A percentile compares a stretch with the other conserved stretches of the same genome.
These are phyloP conservation scores for Plasmopara viticola DNA, from an alignment of 352 stramenopile species.

Conservation along the genomic window DNA sequence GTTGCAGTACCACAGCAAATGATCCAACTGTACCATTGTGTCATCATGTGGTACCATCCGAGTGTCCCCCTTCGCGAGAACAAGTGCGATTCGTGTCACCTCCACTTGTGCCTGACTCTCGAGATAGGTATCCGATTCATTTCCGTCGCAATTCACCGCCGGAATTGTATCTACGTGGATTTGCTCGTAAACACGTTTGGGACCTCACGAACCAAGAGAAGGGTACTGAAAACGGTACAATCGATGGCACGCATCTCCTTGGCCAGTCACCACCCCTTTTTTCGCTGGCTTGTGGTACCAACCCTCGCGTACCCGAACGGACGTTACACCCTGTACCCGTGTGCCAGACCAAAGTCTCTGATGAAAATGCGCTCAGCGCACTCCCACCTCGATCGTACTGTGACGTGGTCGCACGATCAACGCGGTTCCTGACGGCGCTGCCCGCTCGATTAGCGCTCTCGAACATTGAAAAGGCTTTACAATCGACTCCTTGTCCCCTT, in stretches of 20 bases:
- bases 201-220: slow-evolving; percentile 19
- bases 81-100: slow-evolving; percentile 43
- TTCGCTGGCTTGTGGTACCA: slow-evolving; percentile 9
- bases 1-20: neutral
- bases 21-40: neutral
- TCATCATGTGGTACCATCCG: slow-evolving; percentile 4
- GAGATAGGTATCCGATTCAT: slow-evolving; percentile 23
- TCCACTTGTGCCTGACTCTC: slow-evolving; percentile 41
- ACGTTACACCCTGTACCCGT: slow-evolving; percentile 1
- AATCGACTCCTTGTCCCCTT: slow-evolving; percentile 31
- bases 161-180: slow-evolving; percentile 52
- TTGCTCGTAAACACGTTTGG: slow-evolving; percentile 28
- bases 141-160: slow-evolving; percentile 62
- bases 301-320: slow-evolving; percentile 11
- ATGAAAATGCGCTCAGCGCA: slow-evolving; percentile 7
- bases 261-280: slow-evolving; percentile 24
- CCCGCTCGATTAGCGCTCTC: slow-evolving; percentile 59
- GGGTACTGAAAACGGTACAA: slow-evolving; percentile 3
- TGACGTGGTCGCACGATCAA: slow-evolving; percentile 65
- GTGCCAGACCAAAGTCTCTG: slow-evolving; percentile 1
- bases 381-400: slow-evolving; percentile 40
- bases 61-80: slow-evolving; percentile 5
- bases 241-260: slow-evolving; percentile 37
- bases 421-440: slow-evolving; percentile 60
- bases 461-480: slow-evolving; percentile 56